These are phyloP conservation scores for Thinopyrum elongatum DNA, from an alignment of 176 grass and related monocot genomes.

Conservation along the genomic window DNA sequence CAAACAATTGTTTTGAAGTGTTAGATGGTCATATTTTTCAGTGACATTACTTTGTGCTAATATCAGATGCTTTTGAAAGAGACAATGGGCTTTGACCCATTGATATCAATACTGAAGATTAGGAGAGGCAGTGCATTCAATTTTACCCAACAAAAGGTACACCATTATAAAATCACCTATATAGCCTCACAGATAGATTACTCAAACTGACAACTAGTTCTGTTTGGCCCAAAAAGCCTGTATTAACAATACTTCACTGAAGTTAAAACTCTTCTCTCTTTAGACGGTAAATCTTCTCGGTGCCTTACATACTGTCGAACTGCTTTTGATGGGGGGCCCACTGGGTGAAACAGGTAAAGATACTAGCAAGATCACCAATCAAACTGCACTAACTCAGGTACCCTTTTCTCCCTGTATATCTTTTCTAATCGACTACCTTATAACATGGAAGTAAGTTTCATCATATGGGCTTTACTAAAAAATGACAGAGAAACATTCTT, in stretches of 20 bases:
- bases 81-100: constrained; percentile 94
- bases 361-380: constrained; percentile 80
- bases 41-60: constrained; percentile 33
- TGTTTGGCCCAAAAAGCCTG: constrained; percentile 22
- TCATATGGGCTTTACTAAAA: constrained; percentile 37
- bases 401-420: constrained; percentile 4
- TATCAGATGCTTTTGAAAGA: constrained; percentile 96
- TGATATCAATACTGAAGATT: constrained; percentile 96
- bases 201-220: constrained; percentile 6
- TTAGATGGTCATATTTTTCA: constrained; percentile 6
- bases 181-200: neutral
- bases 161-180: constrained; percentile 12
- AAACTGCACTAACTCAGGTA: constrained; percentile 94
- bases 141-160: constrained; percentile 99
- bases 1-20: constrained; percentile 28
- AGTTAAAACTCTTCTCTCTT: constrained; percentile 45
- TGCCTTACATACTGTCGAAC: constrained; percentile 87
- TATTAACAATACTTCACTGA: constrained; percentile 32
- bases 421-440: neutral
- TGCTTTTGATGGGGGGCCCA: constrained; percentile 73
- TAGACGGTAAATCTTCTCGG: constrained; percentile 98
- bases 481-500: constrained; percentile 86
- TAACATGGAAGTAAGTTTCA: constrained; percentile 21
- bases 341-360: constrained; percentile 65
- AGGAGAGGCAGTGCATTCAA: constrained; percentile 98